Conservation (phyloP, 2,329 filamentous ascomycete species). For the Penicillium sp. region DNA sequence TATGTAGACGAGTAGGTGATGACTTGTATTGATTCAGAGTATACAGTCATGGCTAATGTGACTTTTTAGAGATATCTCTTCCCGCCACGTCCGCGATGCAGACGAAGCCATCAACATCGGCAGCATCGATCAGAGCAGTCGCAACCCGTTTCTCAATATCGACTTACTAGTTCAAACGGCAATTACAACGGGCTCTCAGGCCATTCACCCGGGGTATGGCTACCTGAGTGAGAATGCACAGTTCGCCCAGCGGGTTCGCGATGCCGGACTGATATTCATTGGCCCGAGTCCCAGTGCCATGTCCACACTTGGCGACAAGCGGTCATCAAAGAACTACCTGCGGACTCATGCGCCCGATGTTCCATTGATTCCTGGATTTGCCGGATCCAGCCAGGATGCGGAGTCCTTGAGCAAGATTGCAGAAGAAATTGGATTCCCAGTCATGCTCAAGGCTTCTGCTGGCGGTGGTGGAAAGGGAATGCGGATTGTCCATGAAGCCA, state of each 20-base stretch:
- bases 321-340: slow-evolving; percentile 25
- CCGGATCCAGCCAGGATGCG: slow-evolving; percentile 13
- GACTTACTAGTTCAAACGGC: slow-evolving; percentile 20
- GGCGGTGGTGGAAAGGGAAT: slow-evolving; percentile 16
- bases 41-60: neutral
- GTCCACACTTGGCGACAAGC: slow-evolving; percentile 36
- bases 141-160: slow-evolving; percentile 17
- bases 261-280: slow-evolving; percentile 36
- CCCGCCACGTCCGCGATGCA: slow-evolving; percentile 32
- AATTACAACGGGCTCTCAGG: slow-evolving; percentile 20
- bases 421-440: slow-evolving; percentile 20
- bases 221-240: slow-evolving; percentile 37
- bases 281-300: slow-evolving; percentile 34
- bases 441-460: slow-evolving; percentile 7
- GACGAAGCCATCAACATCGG: slow-evolving; percentile 34
- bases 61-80: slow-evolving; percentile 26
- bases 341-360: slow-evolving; percentile 24
- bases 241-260: slow-evolving; percentile 29
- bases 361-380: slow-evolving; percentile 30
- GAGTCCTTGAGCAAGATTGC: slow-evolving; percentile 5
- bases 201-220: slow-evolving; percentile 39
- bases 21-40: neutral
- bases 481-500: neutral
- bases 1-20: slow-evolving; percentile 20
- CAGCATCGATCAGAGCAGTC: slow-evolving; percentile 16